phyloP scores from a whole-genome alignment of 495 filamentous ascomycete species.

The Aspergillus biplanus region DNA sequence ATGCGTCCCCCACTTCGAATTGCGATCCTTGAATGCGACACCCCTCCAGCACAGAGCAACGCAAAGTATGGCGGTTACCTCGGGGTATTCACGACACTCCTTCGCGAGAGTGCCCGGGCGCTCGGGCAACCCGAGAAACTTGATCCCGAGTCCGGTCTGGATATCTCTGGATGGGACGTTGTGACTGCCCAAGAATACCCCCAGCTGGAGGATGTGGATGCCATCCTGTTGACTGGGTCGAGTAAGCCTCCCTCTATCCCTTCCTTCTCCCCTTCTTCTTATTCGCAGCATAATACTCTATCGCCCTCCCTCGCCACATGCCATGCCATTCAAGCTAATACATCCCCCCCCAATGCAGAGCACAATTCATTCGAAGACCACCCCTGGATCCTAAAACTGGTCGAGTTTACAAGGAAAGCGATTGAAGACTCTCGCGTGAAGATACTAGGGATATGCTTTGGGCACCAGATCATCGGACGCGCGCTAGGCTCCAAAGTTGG shows the following conservation, averaged over 20 bases:
- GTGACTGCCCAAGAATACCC: constrained; percentile 66
- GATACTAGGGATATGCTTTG: constrained; percentile 84
- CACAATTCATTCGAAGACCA: constrained; percentile 67
- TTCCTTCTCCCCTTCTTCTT: not conserved
- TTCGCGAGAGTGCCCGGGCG: constrained; percentile 54
- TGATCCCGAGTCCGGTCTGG: constrained; percentile 51
- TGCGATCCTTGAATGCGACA: constrained; percentile 84
- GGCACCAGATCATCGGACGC: constrained; percentile 85
- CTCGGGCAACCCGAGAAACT: constrained; percentile 34
- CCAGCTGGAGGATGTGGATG: constrained; percentile 72
- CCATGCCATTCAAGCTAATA: not conserved
- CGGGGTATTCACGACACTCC: constrained; percentile 69
- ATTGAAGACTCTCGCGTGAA: constrained; percentile 62
- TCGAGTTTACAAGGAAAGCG: constrained; percentile 66
- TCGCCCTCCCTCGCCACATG: not conserved
- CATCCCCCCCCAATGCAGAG: constrained; percentile 35
- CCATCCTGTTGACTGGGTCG: constrained; percentile 79
- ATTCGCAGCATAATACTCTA: too few species aligned
- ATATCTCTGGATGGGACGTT: constrained; percentile 70
- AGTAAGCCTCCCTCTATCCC: constrained; percentile 35
- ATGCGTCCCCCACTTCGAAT: constrained; percentile 69
- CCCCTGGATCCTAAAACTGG: constrained; percentile 76
- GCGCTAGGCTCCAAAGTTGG: constrained; percentile 71
- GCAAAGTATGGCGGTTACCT: constrained; percentile 72
- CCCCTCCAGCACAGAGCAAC: constrained; percentile 57